Conservation (phyloP, 441 rosid genomes). For the Brassica hybrid region DNA sequence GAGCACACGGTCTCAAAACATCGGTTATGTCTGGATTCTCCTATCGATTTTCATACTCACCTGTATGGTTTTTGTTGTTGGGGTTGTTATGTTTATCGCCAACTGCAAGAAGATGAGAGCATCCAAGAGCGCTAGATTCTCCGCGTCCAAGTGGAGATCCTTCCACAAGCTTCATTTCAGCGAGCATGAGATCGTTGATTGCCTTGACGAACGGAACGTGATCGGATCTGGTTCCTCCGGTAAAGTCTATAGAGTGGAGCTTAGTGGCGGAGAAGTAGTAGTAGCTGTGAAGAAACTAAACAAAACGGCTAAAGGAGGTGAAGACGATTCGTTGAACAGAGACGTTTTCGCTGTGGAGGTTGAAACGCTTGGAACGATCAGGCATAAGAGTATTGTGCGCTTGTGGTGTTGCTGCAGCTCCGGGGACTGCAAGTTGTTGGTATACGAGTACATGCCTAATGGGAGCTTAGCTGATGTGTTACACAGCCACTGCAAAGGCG, state of each 20-base stretch:
- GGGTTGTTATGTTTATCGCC: constrained; percentile 54
- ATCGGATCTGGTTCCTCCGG: constrained; percentile 70
- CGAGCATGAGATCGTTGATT: constrained; percentile 55
- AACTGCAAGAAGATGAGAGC: constrained; percentile 52
- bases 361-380: constrained; percentile 63
- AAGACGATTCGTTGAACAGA: constrained; percentile 42
- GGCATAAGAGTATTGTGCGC: constrained; percentile 73
- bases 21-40: constrained; percentile 56
- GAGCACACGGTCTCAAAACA: constrained; percentile 37
- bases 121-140: constrained; percentile 42
- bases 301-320: constrained; percentile 39
- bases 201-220: constrained; percentile 61
- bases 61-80: constrained; percentile 52
- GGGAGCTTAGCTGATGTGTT: constrained; percentile 69
- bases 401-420: constrained; percentile 70
- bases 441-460: constrained; percentile 76
- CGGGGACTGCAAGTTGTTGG: constrained; percentile 58
- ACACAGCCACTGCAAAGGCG: constrained; percentile 52
- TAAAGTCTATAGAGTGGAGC: constrained; percentile 65
- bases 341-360: constrained; percentile 60
- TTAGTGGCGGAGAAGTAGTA: constrained; percentile 57
- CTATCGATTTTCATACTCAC: constrained; percentile 55
- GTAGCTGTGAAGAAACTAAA: constrained; percentile 73
- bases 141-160: constrained; percentile 60
- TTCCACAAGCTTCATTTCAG: constrained; percentile 70